phyloP scores from a whole-genome alignment of 2,329 filamentous ascomycete species.

The Pseudomassariella vexata region DNA sequence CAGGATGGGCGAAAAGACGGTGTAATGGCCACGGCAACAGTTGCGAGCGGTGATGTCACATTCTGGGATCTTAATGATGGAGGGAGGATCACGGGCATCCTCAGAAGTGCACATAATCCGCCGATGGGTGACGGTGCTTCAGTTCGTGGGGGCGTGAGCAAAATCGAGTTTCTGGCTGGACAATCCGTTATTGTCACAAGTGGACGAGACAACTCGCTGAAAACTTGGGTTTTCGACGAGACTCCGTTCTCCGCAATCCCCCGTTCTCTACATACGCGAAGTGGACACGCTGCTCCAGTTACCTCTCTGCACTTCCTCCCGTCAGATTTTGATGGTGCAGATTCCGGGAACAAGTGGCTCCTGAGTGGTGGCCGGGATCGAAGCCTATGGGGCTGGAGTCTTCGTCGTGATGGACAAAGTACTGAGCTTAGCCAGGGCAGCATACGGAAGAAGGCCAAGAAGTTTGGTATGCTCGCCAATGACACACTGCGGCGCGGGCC shows the following conservation, averaged over 20 bases:
- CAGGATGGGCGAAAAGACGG: slow-evolving; percentile 79
- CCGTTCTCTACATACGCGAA: slow-evolving; percentile 76
- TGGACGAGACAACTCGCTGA: slow-evolving; percentile 87
- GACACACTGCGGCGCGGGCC: slow-evolving; percentile 52
- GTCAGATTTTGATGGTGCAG: slow-evolving; percentile 81
- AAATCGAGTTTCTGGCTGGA: slow-evolving; percentile 80
- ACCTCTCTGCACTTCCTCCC: slow-evolving; percentile 81
- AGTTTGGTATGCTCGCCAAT: slow-evolving; percentile 64
- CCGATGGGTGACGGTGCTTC: slow-evolving; percentile 48
- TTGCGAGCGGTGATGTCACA: slow-evolving; percentile 77
- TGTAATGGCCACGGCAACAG: slow-evolving; percentile 88
- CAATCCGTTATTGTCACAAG: slow-evolving; percentile 88
- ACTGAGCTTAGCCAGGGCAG: slow-evolving; percentile 88
- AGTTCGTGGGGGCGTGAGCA: slow-evolving; percentile 75
- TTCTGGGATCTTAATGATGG: slow-evolving; percentile 95
- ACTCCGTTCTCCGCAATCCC: slow-evolving; percentile 84
- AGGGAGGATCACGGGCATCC: slow-evolving; percentile 76
- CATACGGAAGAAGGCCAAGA: slow-evolving; percentile 83
- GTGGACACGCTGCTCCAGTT: slow-evolving; percentile 83
- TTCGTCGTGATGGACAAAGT: slow-evolving; percentile 90
- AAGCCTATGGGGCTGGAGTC: slow-evolving; percentile 93
- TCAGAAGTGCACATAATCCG: slow-evolving; percentile 83
- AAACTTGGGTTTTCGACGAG: slow-evolving; percentile 95
- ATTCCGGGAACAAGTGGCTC: slow-evolving; percentile 87
- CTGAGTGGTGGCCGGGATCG: slow-evolving; percentile 84